Base-by-base conservation (phyloP, 345 rosid genomes). In the Aethionema arabicum region DNA sequence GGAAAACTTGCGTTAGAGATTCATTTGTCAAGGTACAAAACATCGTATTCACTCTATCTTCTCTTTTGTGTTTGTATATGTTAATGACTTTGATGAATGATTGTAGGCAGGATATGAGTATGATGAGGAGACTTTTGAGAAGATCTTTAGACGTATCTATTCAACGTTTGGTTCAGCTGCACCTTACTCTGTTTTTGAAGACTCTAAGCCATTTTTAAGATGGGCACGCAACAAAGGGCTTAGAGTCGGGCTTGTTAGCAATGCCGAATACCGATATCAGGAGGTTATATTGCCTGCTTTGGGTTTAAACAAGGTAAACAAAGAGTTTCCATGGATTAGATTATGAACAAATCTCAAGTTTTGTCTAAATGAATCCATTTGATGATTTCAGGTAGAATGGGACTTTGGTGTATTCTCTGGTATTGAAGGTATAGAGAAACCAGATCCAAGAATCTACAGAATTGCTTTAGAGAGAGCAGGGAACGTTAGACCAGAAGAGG, bases 321-420 rank as follows among this genome's bases (percentile, higher is more conserved):
- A 38, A 41, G 31, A 52, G 16, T 65, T 16, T 30, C 36, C 31
- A 37, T 40, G 27, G 27, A 21, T 21, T 21, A 21, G 2, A 21
- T 21, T 21, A n/a, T n/a, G n/a, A n/a, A n/a, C n/a, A n/a, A n/a
- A n/a, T n/a, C n/a, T n/a, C n/a, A n/a, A n/a, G n/a, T n/a, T n/a
- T 21, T 21, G 27, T n/a, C 27, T 21, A 21, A 21, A 21, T 21
- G 2, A 21, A 21, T 21, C 37, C 14, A 8, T 55, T 32, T 41
- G 48, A 4, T 53, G 35, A 0, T 30, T 76, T 27, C 63, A 91
- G 98, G 90, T 77, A 2, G 98, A 91, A 74, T 91, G 96, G 96
- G 98, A 88, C 66, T 88, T 91, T 74, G 96, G 98, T 60, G 96
- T 91, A 27, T 91, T 91, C 75, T 91, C 98, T 38, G 98, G 98